Conservation (phyloP, 345 rosid genomes). For the Cochlearia excelsa region DNA sequence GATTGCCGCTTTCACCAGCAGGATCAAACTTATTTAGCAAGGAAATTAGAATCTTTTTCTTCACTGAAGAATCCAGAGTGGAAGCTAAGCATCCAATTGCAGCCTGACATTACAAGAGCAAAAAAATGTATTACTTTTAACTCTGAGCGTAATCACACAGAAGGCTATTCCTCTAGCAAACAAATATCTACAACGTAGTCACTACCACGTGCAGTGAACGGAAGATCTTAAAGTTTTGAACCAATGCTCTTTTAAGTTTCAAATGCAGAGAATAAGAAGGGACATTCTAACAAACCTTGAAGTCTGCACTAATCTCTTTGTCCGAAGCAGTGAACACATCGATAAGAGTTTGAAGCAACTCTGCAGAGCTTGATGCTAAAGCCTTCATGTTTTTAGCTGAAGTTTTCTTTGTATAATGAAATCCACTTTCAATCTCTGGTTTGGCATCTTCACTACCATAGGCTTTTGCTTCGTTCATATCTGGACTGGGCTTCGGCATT, state of each 20-base stretch:
- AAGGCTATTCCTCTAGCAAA: slow-evolving; percentile 7
- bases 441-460: slow-evolving; percentile 33
- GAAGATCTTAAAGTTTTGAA: not conserved
- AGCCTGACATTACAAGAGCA: slow-evolving; percentile 53
- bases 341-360: slow-evolving; percentile 66
- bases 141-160: not conserved
- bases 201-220: not conserved
- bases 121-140: slow-evolving; percentile 7
- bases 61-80: slow-evolving; percentile 61
- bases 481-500: slow-evolving; percentile 36
- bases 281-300: slow-evolving; percentile 53
- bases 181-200: not conserved
- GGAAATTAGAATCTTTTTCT: slow-evolving; percentile 54
- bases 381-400: slow-evolving; percentile 67
- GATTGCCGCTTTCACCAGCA: slow-evolving; percentile 43
- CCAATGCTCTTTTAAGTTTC: not conserved
- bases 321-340: slow-evolving; percentile 51
- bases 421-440: slow-evolving; percentile 35
- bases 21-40: slow-evolving; percentile 56
- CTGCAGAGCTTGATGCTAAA: slow-evolving; percentile 58
- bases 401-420: slow-evolving; percentile 58
- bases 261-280: slow-evolving; percentile 20
- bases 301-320: slow-evolving; percentile 45
- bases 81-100: slow-evolving; percentile 84
- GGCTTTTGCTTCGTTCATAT: slow-evolving; percentile 32